A percentile compares a stretch with the other conserved stretches of the same genome.
phyloP scores from a whole-genome alignment of 768 basidiomycete species.

The Sarcomyxa edulis region DNA sequence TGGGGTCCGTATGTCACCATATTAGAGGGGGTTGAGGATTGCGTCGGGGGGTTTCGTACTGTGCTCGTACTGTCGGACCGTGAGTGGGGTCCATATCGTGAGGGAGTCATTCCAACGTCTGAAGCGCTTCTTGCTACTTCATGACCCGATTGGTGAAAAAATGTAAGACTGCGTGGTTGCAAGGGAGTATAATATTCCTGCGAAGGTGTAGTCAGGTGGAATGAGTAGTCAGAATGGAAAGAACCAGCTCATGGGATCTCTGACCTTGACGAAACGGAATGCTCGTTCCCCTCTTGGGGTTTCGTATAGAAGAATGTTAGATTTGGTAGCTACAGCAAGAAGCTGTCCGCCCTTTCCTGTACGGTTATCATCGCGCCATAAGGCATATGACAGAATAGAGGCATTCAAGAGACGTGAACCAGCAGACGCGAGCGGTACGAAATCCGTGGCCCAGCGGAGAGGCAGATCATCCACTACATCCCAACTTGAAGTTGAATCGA shows the following conservation, averaged over 20 bases:
- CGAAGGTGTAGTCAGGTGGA: slow-evolving; percentile 4
- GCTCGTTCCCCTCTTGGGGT: slow-evolving; percentile 79
- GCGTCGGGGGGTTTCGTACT: slow-evolving; percentile 22
- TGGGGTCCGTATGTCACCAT: slow-evolving; percentile 58
- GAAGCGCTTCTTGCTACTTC: slow-evolving; percentile 41
- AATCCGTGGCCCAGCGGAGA: slow-evolving; percentile 84
- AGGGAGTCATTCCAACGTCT: slow-evolving; percentile 22
- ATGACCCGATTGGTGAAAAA: slow-evolving; percentile 64
- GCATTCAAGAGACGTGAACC: slow-evolving; percentile 58
- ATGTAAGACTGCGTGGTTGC: slow-evolving; percentile 58
- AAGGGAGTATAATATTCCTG: slow-evolving; percentile 85
- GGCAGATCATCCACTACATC: slow-evolving; percentile 72
- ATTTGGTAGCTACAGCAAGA: slow-evolving; percentile 74
- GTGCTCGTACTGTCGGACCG: slow-evolving; percentile 38
- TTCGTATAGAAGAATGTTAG: slow-evolving; percentile 70
- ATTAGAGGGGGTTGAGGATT: slow-evolving; percentile 21
- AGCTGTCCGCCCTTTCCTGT: slow-evolving; percentile 42
- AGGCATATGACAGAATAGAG: slow-evolving; percentile 60
- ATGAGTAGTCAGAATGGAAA: not conserved
- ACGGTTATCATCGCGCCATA: slow-evolving; percentile 58
- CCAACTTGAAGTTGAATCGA: slow-evolving; percentile 52
- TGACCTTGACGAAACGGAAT: slow-evolving; percentile 77
- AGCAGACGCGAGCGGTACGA: slow-evolving; percentile 65
- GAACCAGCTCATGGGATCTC: slow-evolving; percentile 4
- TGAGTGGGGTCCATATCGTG: slow-evolving; percentile 9